Conservation (phyloP, 2,329 filamentous ascomycete species). For the Coccinonectria pachysandricola region DNA sequence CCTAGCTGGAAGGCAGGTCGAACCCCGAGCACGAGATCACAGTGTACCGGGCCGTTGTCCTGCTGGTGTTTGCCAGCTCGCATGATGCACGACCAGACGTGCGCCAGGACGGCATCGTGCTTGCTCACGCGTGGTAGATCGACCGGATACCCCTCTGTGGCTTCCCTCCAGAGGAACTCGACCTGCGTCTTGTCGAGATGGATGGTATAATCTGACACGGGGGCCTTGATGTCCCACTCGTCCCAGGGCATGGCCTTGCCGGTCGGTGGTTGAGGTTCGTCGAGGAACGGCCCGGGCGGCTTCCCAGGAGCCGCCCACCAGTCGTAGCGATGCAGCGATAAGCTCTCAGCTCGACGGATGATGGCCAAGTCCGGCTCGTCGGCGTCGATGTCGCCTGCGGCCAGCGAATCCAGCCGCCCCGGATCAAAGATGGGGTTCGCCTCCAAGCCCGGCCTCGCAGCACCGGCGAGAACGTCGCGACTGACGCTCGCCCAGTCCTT, state of each 20-base stretch:
- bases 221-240: conserved; percentile 11
- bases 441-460: fast-evolving
- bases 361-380: conserved; percentile 3
- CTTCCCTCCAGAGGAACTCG: conserved; percentile 2
- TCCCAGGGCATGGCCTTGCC: conserved; percentile 15
- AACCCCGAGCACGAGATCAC: conserved; percentile 12
- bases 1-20: conserved; percentile 8
- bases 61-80: conserved; percentile 9
- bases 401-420: conserved; percentile 6
- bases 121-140: conserved; percentile 7
- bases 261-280: not conserved
- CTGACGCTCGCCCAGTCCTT: conserved; percentile 14
- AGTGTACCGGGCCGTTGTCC: conserved; percentile 8
- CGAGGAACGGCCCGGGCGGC: conserved; percentile 4
- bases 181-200: conserved; percentile 12
- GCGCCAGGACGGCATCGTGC: conserved; percentile 15
- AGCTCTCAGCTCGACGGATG: conserved; percentile 1
- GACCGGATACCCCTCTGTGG: not conserved
- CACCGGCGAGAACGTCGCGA: not conserved
- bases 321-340: conserved; percentile 16
- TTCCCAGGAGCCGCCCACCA: conserved; percentile 12
- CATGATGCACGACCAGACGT: conserved; percentile 18
- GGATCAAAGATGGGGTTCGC: conserved; percentile 5
- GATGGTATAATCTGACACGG: conserved; percentile 14
- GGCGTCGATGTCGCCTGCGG: conserved; percentile 11